These are phyloP conservation scores for Thermoascus crustaceus DNA, from an alignment of 2,329 filamentous ascomycete genomes.

Conservation along the genomic window DNA sequence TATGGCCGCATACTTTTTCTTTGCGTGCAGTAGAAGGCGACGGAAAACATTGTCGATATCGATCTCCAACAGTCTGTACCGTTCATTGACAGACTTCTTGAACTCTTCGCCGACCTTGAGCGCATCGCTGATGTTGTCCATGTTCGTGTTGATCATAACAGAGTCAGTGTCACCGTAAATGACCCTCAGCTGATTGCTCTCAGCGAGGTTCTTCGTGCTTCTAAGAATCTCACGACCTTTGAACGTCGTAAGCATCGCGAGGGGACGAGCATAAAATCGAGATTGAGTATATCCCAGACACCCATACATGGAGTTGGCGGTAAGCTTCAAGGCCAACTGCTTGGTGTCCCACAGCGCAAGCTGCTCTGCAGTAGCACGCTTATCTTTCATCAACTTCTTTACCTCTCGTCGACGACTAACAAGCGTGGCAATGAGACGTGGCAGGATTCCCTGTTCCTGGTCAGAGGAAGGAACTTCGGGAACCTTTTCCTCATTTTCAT, in stretches of 20 bases:
- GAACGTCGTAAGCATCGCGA: slow-evolving; percentile 92
- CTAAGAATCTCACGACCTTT: slow-evolving; percentile 96
- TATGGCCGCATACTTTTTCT: slow-evolving; percentile 98
- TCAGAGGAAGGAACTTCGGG: slow-evolving; percentile 71
- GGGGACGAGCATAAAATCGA: slow-evolving; percentile 88
- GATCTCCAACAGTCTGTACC: slow-evolving; percentile 87
- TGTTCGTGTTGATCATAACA: slow-evolving; percentile 99
- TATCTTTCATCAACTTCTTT: slow-evolving; percentile 95
- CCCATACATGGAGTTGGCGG: slow-evolving; percentile 99
- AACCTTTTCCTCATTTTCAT: slow-evolving; percentile 76
- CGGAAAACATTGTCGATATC: slow-evolving; percentile 98
- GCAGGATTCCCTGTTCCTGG: slow-evolving; percentile 76
- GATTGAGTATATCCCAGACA: slow-evolving; percentile 96
- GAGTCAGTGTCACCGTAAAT: slow-evolving; percentile 99
- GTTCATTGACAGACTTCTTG: slow-evolving; percentile 88
- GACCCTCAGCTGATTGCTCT: slow-evolving; percentile 82
- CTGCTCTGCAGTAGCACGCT: slow-evolving; percentile 74
- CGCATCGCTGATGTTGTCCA: slow-evolving; percentile 84
- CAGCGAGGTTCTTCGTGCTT: slow-evolving; percentile 91
- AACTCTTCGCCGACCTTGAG: slow-evolving; percentile 89
- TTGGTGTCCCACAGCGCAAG: slow-evolving; percentile 96
- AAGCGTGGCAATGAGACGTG: slow-evolving; percentile 82
- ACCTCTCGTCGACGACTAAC: slow-evolving; percentile 84
- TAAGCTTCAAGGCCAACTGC: slow-evolving; percentile 91
- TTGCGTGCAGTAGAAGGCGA: slow-evolving; percentile 84